phyloP scores from a whole-genome alignment of 2,329 filamentous ascomycete species.

The Aschersonia sp. region DNA sequence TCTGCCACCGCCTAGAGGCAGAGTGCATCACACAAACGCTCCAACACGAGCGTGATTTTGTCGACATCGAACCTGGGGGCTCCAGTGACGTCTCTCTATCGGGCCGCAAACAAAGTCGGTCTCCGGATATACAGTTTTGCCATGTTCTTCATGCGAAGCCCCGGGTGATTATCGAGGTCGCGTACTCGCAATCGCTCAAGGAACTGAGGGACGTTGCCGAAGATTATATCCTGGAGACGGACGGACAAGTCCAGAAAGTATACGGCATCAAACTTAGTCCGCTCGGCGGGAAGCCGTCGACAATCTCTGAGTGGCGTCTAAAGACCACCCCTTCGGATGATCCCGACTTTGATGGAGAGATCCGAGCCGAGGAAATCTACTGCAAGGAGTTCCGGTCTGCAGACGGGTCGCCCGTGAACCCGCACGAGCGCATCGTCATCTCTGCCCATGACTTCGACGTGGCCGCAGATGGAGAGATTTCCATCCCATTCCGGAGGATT shows the following conservation, averaged over 20 bases:
- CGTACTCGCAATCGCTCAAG: slow-evolving; percentile 1
- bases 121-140: background rate
- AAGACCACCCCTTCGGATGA: background rate
- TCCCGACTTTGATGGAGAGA: slow-evolving; percentile 1
- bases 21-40: background rate
- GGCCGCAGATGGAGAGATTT: background rate
- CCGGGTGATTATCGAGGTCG: slow-evolving; percentile 1
- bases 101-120: background rate
- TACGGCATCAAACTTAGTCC: background rate
- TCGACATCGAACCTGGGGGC: background rate
- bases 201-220: background rate
- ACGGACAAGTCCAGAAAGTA: slow-evolving; percentile 1
- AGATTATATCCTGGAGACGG: slow-evolving; percentile 1
- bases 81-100: background rate
- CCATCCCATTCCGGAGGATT: background rate
- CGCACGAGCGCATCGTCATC: background rate
- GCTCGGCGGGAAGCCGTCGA: background rate
- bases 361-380: slow-evolving; percentile 1
- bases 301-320: background rate
- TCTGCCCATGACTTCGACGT: background rate
- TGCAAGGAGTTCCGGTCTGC: background rate
- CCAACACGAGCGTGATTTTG: background rate
- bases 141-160: background rate
- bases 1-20: background rate
- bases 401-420: slow-evolving; percentile 1